Base-by-base conservation (phyloP, 2,329 filamentous ascomycete genomes). In the Xylaria sp. region DNA sequence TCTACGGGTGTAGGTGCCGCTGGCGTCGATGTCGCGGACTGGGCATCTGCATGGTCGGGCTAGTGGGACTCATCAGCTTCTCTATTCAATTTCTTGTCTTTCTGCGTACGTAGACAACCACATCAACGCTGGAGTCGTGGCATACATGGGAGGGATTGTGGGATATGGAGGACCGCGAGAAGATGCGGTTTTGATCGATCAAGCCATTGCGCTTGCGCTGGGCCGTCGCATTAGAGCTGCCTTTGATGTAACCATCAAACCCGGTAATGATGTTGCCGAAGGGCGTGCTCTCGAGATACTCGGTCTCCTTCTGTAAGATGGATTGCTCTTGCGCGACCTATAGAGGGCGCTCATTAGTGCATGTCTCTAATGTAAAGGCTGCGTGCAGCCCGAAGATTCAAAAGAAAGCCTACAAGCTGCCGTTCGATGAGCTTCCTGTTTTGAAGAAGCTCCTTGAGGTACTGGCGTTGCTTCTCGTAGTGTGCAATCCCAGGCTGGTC, bases 191-290 rank as follows among this genome's bases (percentile, higher is more conserved):
- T 69, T 86, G 84, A 55, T 94, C 91, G 64, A 83, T 83, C 51
- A 89, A 80, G 4, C 85, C 85, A 23, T 84, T 83, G 75, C 90
- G 86, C 72, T 88, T 85, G 73, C 90, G 82, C 68, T 87, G 83
- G 11, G 88, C 83, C 3, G 84, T 84, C 1, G 83, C 82, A n/a
- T 87, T 86, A 8, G 86, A 84, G 17, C 84, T 85, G 57, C 92
- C 94, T 78, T 99, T 99, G 82, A 97, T 96, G 80, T 98, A 99
- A 75, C 93, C 96, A 77, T 99, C 95, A 77, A 99, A 99, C 21
- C 95, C 95, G 51, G 92, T 93, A 76, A 99, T 94, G 74, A 99
- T 98, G 80, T 99, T 99, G 46, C 95, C 95, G 70, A 84, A 87
- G 14, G 89, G 89, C 4, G 93, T 96, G 72, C 92, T 92, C 76